Conservation (phyloP, 768 basidiomycete species). For the Panaeolus papilionaceus region DNA sequence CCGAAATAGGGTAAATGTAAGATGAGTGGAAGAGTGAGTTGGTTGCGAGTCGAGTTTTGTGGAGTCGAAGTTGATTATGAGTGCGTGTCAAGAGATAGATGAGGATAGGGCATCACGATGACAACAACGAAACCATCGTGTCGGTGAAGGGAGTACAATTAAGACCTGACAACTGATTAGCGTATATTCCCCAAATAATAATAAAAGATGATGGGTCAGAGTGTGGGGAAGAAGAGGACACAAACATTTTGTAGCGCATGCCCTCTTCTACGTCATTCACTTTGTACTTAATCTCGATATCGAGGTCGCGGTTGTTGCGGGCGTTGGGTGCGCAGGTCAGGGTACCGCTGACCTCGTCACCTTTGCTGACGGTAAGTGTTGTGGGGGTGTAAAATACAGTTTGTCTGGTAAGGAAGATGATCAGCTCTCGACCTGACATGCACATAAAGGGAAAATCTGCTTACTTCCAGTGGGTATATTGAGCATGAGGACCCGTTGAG, state of each 20-base stretch:
- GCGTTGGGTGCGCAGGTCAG: slow-evolving; percentile 87
- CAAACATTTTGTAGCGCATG: slow-evolving; percentile 89
- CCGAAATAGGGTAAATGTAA: background rate
- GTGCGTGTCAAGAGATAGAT: background rate
- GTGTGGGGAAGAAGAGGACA: slow-evolving; percentile 39
- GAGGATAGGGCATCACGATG: background rate
- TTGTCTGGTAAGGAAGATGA: slow-evolving; percentile 59
- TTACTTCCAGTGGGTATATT: slow-evolving; percentile 97
- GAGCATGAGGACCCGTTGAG: slow-evolving; percentile 96
- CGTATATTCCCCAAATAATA: slow-evolving; percentile 38
- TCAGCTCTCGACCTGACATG: background rate
- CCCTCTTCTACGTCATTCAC: slow-evolving; percentile 42
- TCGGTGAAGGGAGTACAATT: slow-evolving; percentile 41
- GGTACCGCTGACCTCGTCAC: slow-evolving; percentile 74
- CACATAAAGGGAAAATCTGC: slow-evolving; percentile 35
- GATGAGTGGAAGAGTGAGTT: background rate
- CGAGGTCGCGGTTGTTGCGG: slow-evolving; percentile 94
- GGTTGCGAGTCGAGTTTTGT: slow-evolving; percentile 2
- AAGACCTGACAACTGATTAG: slow-evolving; percentile 82
- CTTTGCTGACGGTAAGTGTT: slow-evolving; percentile 71
- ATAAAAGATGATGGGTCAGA: slow-evolving; percentile 17
- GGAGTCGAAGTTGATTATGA: slow-evolving; percentile 13
- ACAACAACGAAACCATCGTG: slow-evolving; percentile 15
- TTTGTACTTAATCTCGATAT: slow-evolving; percentile 84
- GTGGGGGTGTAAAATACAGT: slow-evolving; percentile 97